Conservation (phyloP, 2,329 filamentous ascomycete genomes). For the Immersiporthe knoxdaviesiana region DNA sequence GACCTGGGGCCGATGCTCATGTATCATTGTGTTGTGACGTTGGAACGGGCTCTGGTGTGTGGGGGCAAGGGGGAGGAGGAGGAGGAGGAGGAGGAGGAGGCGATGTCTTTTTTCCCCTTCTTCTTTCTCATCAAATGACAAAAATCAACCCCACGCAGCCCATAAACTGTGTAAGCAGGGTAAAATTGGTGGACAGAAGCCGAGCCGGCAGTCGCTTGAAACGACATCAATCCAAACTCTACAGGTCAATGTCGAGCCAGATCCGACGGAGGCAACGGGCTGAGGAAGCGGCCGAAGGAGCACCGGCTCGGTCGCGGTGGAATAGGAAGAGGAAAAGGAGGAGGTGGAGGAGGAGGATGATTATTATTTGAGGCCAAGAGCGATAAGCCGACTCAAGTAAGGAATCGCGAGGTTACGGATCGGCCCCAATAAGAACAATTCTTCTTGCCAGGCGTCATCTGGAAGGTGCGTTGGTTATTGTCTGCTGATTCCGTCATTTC, state of each 20-base stretch:
- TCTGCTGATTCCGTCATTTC: too few species aligned
- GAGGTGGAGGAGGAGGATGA: neutral
- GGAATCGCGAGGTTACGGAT: conserved; percentile 8
- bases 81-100: too few species aligned
- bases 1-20: neutral
- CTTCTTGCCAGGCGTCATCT: neutral
- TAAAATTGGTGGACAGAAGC: neutral
- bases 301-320: conserved; percentile 1
- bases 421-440: neutral
- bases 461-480: neutral
- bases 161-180: too few species aligned
- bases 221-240: too few species aligned
- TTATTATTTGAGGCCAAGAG: conserved; percentile 1
- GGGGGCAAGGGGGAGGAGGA: too few species aligned
- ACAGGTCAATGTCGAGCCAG: neutral
- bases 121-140: neutral
- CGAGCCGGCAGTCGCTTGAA: neutral
- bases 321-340: too few species aligned
- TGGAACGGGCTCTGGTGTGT: neutral
- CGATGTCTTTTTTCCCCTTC: neutral
- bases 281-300: conserved; percentile 6
- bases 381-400: neutral
- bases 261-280: neutral
- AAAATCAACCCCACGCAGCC: neutral
- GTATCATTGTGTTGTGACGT: neutral